Evolutionary conservation across 768 basidiomycete species (phyloP).

Genomic region (Trichaptum fuscoviolaceum): DNA sequence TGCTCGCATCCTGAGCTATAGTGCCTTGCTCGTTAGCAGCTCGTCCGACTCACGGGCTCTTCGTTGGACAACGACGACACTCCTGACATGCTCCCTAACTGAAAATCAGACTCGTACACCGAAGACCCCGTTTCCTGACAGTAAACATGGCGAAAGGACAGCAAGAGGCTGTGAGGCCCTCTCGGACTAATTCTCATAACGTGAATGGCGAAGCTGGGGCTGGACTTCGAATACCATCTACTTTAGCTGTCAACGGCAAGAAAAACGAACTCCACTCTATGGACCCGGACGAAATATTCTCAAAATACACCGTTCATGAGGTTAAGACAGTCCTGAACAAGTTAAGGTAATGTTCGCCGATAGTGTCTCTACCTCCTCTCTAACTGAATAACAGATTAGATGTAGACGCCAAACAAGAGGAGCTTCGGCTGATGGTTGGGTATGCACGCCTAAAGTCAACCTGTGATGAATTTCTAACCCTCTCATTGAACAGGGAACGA

Average conservation of each 20-base stretch:
- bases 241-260: neutral
- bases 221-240: neutral
- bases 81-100: neutral
- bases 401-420: conserved; percentile 84
- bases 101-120: neutral
- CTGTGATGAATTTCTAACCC: conserved; percentile 26
- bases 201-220: neutral
- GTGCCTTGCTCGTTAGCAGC: no score
- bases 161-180: neutral
- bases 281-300: conserved; percentile 72
- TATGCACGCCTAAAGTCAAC: conserved; percentile 34
- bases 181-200: neutral
- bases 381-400: conserved; percentile 39
- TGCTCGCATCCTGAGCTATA: no score
- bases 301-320: conserved; percentile 64
- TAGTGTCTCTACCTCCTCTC: neutral
- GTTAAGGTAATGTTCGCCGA: conserved; percentile 44
- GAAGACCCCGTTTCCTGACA: neutral
- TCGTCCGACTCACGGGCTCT: neutral
- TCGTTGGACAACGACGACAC: neutral
- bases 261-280: conserved; percentile 21
- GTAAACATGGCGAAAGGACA: neutral
- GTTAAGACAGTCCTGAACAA: conserved; percentile 63
- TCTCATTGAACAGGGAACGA: conserved; percentile 74
- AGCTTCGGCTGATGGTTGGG: conserved; percentile 88